Base-by-base conservation (phyloP, 768 basidiomycete genomes). In the Termitomyces sp. region DNA sequence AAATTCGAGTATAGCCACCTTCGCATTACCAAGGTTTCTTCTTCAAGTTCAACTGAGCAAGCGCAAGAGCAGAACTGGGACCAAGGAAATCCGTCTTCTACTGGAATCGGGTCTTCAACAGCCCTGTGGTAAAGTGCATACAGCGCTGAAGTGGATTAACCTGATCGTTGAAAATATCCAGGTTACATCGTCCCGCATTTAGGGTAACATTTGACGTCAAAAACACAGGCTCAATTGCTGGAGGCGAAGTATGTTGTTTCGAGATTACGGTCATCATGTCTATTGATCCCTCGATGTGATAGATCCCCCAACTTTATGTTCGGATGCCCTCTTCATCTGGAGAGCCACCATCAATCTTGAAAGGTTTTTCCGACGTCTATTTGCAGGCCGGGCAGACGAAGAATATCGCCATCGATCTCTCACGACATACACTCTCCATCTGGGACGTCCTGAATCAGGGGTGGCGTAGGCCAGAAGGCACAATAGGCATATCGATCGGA, bases 1-100 rank as follows among this genome's bases (percentile, higher is more conserved):
- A 78, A 71, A 2, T 98, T 96, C 69, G 71, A 80, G 37, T 95
- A 92, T 69, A 82, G 77, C 42, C 73, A 80, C 41, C 72, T 95
- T 12, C 62, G 74, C 3, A 71, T 90, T 40, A 67, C 66, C 19
- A 74, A 76, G 55, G 67, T 88, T 17, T 73, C 62, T 19, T 73
- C 77, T 17, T 6, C 19, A 17, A 69, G 68, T 3, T 71, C 76
- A 10, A 68, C 75, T 23, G 63, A 77, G 0, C 69, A 70, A 17
- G 67, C 73, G 29, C 70, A 78, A 56, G 70, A 76, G 45, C 50
- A 59, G 3, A 74, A 72, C 21, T 90, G 89, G 89, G 83, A 81
- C 34, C 73, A 73, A 2, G 87, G 86, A 14, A 71, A 79, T n/a
- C 75, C 85, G 1, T 78, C 76, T 11, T 80, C 82, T 1, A 76